These are phyloP conservation scores for Blastomyces emzantsi DNA, from an alignment of 2,329 filamentous ascomycete genomes.

Conservation along the genomic window DNA sequence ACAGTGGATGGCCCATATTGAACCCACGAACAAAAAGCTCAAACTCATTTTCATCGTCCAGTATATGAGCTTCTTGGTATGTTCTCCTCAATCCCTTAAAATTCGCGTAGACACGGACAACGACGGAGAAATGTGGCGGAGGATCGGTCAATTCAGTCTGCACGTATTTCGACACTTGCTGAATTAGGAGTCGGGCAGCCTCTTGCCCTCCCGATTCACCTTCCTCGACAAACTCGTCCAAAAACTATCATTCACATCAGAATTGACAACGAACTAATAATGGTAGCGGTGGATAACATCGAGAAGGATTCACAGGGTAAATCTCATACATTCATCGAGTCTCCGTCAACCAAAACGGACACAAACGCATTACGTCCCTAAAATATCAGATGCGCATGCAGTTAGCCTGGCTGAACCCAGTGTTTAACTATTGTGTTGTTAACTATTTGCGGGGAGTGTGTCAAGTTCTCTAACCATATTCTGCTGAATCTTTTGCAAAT, in stretches of 20 bases:
- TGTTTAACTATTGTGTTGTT: not conserved
- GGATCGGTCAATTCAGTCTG: slow-evolving; percentile 16
- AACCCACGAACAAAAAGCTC: slow-evolving; percentile 35
- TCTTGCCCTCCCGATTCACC: slow-evolving; percentile 27
- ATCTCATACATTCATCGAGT: slow-evolving; percentile 30
- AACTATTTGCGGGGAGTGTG: not conserved
- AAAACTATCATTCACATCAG: slow-evolving; percentile 22
- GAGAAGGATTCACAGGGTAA: not conserved
- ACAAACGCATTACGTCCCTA: slow-evolving; percentile 20
- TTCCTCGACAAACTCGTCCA: slow-evolving; percentile 25
- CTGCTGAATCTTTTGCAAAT: slow-evolving; percentile 6
- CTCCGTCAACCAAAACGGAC: slow-evolving; percentile 33
- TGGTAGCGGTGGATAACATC: not conserved
- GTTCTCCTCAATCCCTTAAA: slow-evolving; percentile 28
- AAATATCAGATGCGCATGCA: not conserved
- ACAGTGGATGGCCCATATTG: slow-evolving; percentile 32
- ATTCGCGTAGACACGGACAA: slow-evolving; percentile 35
- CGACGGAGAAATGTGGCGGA: slow-evolving; percentile 22
- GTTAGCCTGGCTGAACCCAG: not conserved
- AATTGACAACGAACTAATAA: not conserved
- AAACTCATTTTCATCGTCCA: slow-evolving; percentile 22
- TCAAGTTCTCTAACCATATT: slow-evolving; percentile 7
- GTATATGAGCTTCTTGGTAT: slow-evolving; percentile 25
- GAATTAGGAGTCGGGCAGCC: slow-evolving; percentile 22
- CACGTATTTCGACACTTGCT: slow-evolving; percentile 22